Base-by-base conservation (phyloP, 2,329 filamentous ascomycete genomes). In the Pseudogymnoascus sp. region DNA sequence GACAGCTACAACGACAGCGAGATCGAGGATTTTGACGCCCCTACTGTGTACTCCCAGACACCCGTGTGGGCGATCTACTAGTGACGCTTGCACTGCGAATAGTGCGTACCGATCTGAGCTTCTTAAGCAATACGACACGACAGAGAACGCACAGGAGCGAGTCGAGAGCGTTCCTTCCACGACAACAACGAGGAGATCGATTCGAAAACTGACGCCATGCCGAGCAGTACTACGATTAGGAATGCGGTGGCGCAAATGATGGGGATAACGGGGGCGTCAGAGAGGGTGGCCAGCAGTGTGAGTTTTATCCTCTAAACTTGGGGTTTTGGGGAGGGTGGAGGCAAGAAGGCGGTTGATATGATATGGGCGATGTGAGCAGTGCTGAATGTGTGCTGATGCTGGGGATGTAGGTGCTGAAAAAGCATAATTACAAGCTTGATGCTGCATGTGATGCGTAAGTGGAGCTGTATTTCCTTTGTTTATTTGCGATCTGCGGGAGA, bases 361-460 rank as follows among this genome's bases (percentile, higher is more conserved):
- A 4, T 21, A 19, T 7, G 3, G 59, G 35, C 26, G 29, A 21
- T 29, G 24, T 21, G 26, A 16, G n/a, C 13, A 6, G 26, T 21
- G 29, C 16, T 7, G 29, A 61, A 35, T 35, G 14, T 47, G 50
- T 38, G 61, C 61, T 62, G 47, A 62, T 59, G 26, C 50, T 14
- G 24, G 61, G 44, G 47, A 33, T 63, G 8, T 64, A 77, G 75
- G 68, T 72, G 42, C 70, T 76, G 35, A 76, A 76, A 65, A 63
- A 68, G 21, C 63, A 73, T 38, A 69, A 68, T 14, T 77, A 73
- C 73, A 75, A 75, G 64, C 62, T 76, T 33, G 75, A 76, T 16
- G 63, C 70, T 59, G 74, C 75, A 62, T 70, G 71, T 63, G 74
- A 77, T 65, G 75, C 74, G 75, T 77, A 72, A 71, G 74, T 70